Evolutionary conservation across 2,329 filamentous ascomycete genomes (phyloP).

Genomic region (Cephalotrichum gorgonifer): DNA sequence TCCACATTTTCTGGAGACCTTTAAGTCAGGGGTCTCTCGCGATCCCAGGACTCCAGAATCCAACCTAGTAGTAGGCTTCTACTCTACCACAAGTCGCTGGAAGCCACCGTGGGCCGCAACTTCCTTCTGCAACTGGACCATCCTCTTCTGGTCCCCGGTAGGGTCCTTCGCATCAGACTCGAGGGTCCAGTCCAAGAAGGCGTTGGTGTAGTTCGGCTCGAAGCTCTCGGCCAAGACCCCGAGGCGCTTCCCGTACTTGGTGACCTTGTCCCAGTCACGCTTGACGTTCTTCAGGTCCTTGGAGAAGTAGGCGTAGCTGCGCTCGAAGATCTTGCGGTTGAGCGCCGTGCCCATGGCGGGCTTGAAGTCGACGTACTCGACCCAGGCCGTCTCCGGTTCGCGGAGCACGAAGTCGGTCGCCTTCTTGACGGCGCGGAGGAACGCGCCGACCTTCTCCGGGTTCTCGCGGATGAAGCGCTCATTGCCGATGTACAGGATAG

Average conservation of each 20-base stretch:
- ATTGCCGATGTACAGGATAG: conserved; percentile 72
- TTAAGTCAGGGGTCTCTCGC: too few relatives aligned
- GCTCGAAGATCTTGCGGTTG: conserved; percentile 72
- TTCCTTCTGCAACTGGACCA: conserved; percentile 57
- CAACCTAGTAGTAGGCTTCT: not conserved
- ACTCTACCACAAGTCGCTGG: conserved; percentile 27
- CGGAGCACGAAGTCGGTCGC: conserved; percentile 64
- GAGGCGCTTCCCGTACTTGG: conserved; percentile 63
- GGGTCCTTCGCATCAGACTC: conserved; percentile 57
- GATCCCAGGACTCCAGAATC: too few relatives aligned
- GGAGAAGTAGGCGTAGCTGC: conserved; percentile 68
- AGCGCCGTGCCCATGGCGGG: conserved; percentile 56
- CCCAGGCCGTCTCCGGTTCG: conserved; percentile 52
- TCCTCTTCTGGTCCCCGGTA: conserved; percentile 62
- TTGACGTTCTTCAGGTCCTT: conserved; percentile 63
- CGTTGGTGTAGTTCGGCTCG: conserved; percentile 64
- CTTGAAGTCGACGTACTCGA: conserved; percentile 62
- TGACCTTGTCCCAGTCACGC: conserved; percentile 71
- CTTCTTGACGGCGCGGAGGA: conserved; percentile 63
- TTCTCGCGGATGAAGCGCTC: conserved; percentile 57
- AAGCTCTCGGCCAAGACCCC: conserved; percentile 56
- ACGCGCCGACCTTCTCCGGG: conserved; percentile 54
- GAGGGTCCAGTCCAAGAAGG: conserved; percentile 56
- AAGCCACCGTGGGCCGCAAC: conserved; percentile 58
- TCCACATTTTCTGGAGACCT: too few relatives aligned